Evolutionary conservation across 495 filamentous ascomycete genomes (phyloP), one percentile per base, ranked within the genome.

Genomic region (Tricharina praecox): DNA sequence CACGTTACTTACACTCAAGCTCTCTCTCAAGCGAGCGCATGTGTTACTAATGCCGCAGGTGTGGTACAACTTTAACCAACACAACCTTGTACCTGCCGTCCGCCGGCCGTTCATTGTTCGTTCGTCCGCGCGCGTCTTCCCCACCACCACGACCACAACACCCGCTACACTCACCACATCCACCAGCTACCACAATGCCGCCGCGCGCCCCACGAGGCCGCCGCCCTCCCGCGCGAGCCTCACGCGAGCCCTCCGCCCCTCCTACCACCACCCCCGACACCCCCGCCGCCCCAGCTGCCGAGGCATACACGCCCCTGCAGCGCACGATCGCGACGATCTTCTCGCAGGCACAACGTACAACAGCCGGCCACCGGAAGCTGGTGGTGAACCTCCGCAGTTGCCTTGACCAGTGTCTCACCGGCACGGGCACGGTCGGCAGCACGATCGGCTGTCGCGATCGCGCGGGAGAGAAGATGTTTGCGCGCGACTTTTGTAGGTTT

Each of bases 341-440:
- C 58, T 74, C 71, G 39, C 84, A 94, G 54, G 83, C 88, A 19
- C 92, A 96, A 62, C 75, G 78, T 51, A 84, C 80, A 10, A 87
- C 82, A 0, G 85, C 86, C 0, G 80, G 80, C 0, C 92, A 96
- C 59, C 71, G 90, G 23, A 97, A 96, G 59, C 73, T 93, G 0
- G 78, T 79, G 16, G 78, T 93, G 43, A 85, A 77, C 20, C 68
- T 93, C 40, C 75, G 90, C 47, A 93, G 87, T 54, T 67, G 88
- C 16, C 86, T 93, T 54, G 90, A 96, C 59, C 69, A 76, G 34
- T 93, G 85, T 69, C 84, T 82, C 63, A 84, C 81, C 51, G 84
- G 88, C 51, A 59, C 66, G 1, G 58, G 67, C 19, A 41, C 62
- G 0, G 33, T 61, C 23, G 58, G 58, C 2, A 11, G 32, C 2